Base-by-base conservation (phyloP, 2,329 filamentous ascomycete species). In the Fusarium sp. region DNA sequence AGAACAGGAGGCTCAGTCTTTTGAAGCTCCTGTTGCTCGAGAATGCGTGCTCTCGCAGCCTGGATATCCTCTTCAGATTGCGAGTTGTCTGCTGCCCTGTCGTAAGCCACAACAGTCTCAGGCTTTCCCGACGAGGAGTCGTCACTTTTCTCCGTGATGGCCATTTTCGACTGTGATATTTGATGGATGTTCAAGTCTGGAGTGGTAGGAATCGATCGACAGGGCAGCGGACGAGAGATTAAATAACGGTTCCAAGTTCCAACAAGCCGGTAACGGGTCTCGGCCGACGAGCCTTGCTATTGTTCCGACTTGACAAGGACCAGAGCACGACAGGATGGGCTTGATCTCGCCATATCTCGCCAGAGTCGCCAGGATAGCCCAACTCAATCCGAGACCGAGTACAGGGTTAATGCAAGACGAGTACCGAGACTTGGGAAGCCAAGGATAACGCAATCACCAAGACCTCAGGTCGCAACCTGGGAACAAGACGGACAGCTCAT, bases 1-100 rank as follows among this genome's bases (percentile, higher is more conserved):
- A 70, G 65, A 10, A 69, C 68, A 1, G 68, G 68, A 9, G 69
- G 69, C 2, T 71, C 69, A 3, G 69, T 71, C 53, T 69, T 71
- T 51, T 69, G 57, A 53, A 71, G 69, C 33, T 71, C 66, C 22
- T 66, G 66, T 24, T 66, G 69, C 38, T 71, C 57, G n/a, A 69
- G 36, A 17, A 70, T 68, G 5, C 65, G 68, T 2, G 55, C 60
- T 11, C 68, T 62, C 4, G 58, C 42, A 16, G 46, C 61, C 8
- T 64, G 40, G 17, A 62, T 20, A 27, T 68, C 65, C 16, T 70
- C 59, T 12, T 67, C 65, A 11, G 56, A 58, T 42, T 57, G 55
- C 1, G 55, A 57, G 22, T 57, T 57, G 10, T 57, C 35, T 12
- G 35, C 22, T 27, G 55, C 55, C 1, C 24, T 36, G 10, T 27